Evolutionary conservation across 2,329 filamentous ascomycete species (phyloP), one percentile per base, ranked within the genome.

Genomic region (Fusarium sp.): DNA sequence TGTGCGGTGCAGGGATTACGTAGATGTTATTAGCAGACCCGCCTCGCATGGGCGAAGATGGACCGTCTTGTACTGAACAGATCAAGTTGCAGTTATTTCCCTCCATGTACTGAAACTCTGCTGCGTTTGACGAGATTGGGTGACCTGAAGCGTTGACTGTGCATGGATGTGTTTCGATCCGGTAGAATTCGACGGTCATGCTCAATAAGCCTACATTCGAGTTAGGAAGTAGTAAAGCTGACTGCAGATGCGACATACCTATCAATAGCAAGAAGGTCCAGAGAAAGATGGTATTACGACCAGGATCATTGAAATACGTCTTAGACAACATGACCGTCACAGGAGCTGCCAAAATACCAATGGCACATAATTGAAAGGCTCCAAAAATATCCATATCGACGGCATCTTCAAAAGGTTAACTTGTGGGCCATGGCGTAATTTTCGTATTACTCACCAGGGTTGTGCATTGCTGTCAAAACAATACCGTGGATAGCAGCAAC

Each of bases 331-430:
- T 82, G 21, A 89, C 87, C 0, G 88, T 89, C 0, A 88, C 81
- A 0, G 89, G 89, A 6, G 86, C 89, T 2, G 87, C 86, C 6
- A 91, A 69, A 17, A 91, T 88, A 14, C 87, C 89, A 36, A 91
- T 88, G 0, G 88, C 83, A 59, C 89, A 91, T 1, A 91, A 74
- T 66, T 91, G 89, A 63, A 91, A 90, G 10, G 88, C 88, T 2
- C 89, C 89, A 56, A 85, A 91, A 5, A 91, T 80, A 67, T 91
- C 89, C 84, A 91, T 86, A 69, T 91, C 89, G 15, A 90, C 83
- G 15, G 86, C 88, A 50, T 79, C 88, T 89, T 8, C 7, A 1
- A 6, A 2, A 0, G 2, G 3, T 58, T 3, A 65, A 40, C 14
- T 17, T 17, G 19, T 23, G 0, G 0, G 5, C 1, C 3, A 15